Evolutionary conservation across 2,329 filamentous ascomycete genomes (phyloP).

Genomic region (Aspergillus japonicus): DNA sequence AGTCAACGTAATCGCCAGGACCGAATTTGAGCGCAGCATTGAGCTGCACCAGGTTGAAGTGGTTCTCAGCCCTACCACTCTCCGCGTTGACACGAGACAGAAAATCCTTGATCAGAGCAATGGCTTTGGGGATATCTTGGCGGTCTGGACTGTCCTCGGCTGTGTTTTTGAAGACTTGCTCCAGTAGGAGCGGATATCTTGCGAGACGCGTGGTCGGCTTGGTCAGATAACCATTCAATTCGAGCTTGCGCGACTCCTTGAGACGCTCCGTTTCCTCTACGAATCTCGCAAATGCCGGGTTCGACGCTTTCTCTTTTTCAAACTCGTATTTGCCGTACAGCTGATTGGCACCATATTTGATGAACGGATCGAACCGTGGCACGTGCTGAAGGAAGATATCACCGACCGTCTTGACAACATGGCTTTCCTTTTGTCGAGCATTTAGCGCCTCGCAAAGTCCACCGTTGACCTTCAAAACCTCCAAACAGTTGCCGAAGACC

Average conservation of each 20-base stretch:
- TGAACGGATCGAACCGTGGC: conserved; percentile 91
- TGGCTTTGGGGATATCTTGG: conserved; percentile 85
- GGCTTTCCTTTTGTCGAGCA: conserved; percentile 82
- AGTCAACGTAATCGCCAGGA: conserved; percentile 83
- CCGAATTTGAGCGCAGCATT: conserved; percentile 91
- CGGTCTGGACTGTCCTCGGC: conserved; percentile 86
- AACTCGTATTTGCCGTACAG: conserved; percentile 97
- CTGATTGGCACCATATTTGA: conserved; percentile 92
- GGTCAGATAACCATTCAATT: conserved; percentile 95
- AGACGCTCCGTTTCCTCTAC: conserved; percentile 95
- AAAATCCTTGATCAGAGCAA: conserved; percentile 82
- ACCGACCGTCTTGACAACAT: conserved; percentile 83
- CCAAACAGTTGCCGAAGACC: conserved; percentile 94
- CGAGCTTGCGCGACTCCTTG: conserved; percentile 94
- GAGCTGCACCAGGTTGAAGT: conserved; percentile 89
- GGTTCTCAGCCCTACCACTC: conserved; percentile 95
- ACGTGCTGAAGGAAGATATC: conserved; percentile 94
- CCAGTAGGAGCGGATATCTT: conserved; percentile 86
- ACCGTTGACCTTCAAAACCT: conserved; percentile 90
- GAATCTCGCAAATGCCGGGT: conserved; percentile 81
- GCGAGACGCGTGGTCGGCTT: conserved; percentile 95
- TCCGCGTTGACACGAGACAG: conserved; percentile 87
- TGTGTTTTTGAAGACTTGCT: conserved; percentile 89
- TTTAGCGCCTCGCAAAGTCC: conserved; percentile 85
- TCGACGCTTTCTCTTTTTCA: conserved; percentile 88